phyloP scores from a whole-genome alignment of 768 basidiomycete species.

The Suillus weaverae region DNA sequence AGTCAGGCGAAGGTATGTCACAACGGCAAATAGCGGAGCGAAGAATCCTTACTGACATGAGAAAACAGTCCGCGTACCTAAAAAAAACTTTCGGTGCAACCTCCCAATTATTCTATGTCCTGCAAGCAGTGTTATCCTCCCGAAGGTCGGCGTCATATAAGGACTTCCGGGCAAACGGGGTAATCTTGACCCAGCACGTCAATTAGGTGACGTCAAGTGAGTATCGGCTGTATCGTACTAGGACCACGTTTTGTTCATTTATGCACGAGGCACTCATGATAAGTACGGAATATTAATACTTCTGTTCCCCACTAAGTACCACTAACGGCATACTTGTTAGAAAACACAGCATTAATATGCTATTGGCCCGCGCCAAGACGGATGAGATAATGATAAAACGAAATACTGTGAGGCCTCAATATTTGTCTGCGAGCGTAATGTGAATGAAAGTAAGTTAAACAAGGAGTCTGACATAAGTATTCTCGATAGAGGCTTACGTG shows the following conservation, averaged over 20 bases:
- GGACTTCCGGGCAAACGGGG: background rate
- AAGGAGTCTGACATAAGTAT: background rate
- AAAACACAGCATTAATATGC: background rate
- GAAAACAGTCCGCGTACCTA: background rate
- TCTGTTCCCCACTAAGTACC: slow-evolving; percentile 3
- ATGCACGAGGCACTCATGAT: background rate
- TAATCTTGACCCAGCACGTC: background rate
- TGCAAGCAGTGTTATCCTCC: background rate
- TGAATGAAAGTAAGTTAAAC: background rate
- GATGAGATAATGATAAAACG: background rate
- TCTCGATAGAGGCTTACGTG: background rate
- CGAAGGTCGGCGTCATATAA: background rate
- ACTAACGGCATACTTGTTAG: background rate
- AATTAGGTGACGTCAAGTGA: background rate
- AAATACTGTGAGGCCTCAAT: background rate
- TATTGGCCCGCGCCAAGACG: background rate
- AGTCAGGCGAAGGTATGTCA: background rate
- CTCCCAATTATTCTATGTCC: background rate
- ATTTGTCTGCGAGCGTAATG: background rate
- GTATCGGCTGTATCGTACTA: background rate
- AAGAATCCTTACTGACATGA: background rate
- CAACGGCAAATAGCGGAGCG: background rate
- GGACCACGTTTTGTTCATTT: slow-evolving; percentile 4
- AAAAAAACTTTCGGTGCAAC: background rate
- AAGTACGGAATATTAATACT: background rate